Conservation (phyloP, 2,329 filamentous ascomycete genomes). For the Aureobasidium sp. region DNA sequence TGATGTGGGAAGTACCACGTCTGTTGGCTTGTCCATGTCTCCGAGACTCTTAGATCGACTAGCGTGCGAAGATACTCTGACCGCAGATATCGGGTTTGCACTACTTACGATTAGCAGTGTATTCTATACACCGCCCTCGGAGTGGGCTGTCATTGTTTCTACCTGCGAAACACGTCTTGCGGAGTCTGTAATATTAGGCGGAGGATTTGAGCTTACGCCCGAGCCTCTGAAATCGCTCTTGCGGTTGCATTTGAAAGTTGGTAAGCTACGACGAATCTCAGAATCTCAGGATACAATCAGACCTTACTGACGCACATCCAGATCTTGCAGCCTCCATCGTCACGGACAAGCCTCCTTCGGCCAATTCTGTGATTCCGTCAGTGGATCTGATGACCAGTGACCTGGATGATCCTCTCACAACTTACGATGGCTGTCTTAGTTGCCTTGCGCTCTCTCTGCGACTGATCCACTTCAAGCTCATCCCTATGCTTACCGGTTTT, state of each 20-base stretch:
- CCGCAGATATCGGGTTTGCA: background rate
- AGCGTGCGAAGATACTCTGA: background rate
- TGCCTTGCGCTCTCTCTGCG: constrained; percentile 14
- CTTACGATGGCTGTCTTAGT: constrained; percentile 7
- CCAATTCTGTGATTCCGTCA: background rate
- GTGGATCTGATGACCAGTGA: background rate
- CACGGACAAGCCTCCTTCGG: constrained; percentile 6
- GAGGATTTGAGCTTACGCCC: background rate
- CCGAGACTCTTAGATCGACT: constrained; percentile 1
- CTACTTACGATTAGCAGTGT: background rate
- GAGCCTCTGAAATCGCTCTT: constrained; percentile 13
- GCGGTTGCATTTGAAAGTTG: constrained; percentile 7
- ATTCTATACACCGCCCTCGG: background rate
- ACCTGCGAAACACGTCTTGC: background rate
- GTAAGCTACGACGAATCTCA: background rate
- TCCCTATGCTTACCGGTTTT: constrained; percentile 8
- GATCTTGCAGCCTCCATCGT: constrained; percentile 4
- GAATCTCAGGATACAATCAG: background rate
- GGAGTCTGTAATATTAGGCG: background rate
- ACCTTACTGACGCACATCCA: background rate
- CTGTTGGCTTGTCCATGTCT: background rate
- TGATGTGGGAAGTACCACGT: background rate
- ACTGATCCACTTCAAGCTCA: background rate
- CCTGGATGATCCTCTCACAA: background rate
- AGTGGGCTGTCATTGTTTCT: background rate